phyloP scores from a whole-genome alignment of 805 yeast genomes.

The Yamadazyma olivae region DNA sequence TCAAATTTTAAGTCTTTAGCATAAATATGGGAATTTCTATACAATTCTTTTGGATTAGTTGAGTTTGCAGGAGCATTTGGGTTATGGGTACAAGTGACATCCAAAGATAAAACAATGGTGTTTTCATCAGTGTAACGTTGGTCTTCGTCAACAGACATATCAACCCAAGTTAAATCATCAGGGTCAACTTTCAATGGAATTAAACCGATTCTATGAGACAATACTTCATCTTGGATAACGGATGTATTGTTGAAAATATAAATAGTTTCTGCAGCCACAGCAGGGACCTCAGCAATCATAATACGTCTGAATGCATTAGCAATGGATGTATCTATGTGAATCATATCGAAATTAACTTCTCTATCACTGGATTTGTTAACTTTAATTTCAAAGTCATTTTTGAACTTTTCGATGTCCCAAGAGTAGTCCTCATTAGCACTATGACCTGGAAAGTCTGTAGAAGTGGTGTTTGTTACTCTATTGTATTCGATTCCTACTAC shows the following conservation, averaged over 20 bases:
- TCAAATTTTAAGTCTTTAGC: constrained; percentile 87
- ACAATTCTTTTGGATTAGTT: constrained; percentile 79
- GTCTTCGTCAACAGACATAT: constrained; percentile 57
- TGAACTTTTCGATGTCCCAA: constrained; percentile 84
- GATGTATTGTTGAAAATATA: constrained; percentile 92
- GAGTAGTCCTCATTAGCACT: constrained; percentile 51
- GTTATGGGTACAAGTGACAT: constrained; percentile 80
- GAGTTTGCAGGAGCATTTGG: constrained; percentile 76
- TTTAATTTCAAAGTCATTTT: constrained; percentile 60
- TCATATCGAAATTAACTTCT: constrained; percentile 80
- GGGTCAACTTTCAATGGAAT: constrained; percentile 91
- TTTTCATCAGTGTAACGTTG: constrained; percentile 78
- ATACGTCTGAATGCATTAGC: constrained; percentile 97
- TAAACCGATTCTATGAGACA: constrained; percentile 92
- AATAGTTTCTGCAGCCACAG: constrained; percentile 91
- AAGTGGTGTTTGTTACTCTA: constrained; percentile 83
- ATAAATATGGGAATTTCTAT: constrained; percentile 81
- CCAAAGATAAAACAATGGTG: constrained; percentile 79
- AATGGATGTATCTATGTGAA: constrained; percentile 84
- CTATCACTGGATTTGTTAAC: constrained; percentile 65
- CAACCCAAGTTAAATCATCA: constrained; percentile 82
- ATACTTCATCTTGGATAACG: constrained; percentile 94
- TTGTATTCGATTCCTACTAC: constrained; percentile 86
- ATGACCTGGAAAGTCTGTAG: constrained; percentile 93
- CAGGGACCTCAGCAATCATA: constrained; percentile 95